Evolutionary conservation across 169 alveolate species (phyloP), one percentile per base, ranked within the genome.

Genomic region (Plasmodium fragile): DNA sequence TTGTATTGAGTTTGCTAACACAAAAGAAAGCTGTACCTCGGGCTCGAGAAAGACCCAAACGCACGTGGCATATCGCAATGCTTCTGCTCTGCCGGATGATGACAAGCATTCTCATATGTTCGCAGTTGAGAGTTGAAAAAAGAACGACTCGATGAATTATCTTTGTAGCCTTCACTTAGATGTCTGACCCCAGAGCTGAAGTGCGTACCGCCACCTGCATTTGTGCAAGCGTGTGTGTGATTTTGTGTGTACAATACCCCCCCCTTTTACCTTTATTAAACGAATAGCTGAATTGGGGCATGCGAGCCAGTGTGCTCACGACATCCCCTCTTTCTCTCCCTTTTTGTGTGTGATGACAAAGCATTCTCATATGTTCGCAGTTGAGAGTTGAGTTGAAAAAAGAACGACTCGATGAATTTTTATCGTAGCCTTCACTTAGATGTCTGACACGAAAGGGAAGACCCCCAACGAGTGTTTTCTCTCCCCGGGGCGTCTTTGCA

Each of bases 141-240:
- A 70, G 25, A 45, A 45, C 65, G n/a, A 39, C 87, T 87, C 87
- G 28, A 87, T 87, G 87, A 77, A 73, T 18, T 30, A n/a, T 32
- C 34, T 70, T 84, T 70, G 71, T 73, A 87, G 93, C 93, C 93
- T 87, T 87, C 81, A 52, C 93, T 87, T 87, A 87, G 93, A 87
- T 87, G 93, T 87, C 93, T 87, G 93, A 87, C 87, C 22, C 7
- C 41, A 69, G 41, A 82, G 25, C 43, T 8, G 11, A 32, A 72
- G 81, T 18, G 10, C 8, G 13, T 13, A 30, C 6, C 28, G n/a
- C 25, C 16, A 34, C 11, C 16, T 28, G 5, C 45, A 25, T 53
- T 36, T 77, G 13, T 53, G 16, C 34, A 36, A 52, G 41, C n/a
- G 41, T 75, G n/a, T 18, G 7, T 82, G 30, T 16, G n/a, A 5